Conservation (phyloP, 805 yeast genomes). For the Candida incommunis region DNA sequence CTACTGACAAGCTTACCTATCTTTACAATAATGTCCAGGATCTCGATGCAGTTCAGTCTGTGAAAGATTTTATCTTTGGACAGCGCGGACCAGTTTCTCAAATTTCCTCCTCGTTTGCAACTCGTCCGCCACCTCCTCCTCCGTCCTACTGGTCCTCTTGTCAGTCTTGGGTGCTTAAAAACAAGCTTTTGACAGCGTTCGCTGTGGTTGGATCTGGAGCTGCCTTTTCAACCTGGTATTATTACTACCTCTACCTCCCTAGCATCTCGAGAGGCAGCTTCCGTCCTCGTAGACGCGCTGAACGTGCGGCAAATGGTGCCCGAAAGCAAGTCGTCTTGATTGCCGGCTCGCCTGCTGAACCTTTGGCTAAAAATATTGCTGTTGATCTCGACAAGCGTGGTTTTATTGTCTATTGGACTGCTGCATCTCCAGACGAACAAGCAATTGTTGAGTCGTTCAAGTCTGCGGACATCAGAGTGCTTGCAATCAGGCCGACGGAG, state of each 20-base stretch:
- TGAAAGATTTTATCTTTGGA: constrained; percentile 7
- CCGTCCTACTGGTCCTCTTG: constrained; percentile 7
- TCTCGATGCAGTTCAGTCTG: constrained; percentile 6
- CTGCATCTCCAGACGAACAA: constrained; percentile 45
- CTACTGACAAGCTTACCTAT: background rate
- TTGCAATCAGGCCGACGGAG: constrained; percentile 35
- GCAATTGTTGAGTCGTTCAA: constrained; percentile 33
- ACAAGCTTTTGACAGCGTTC: constrained; percentile 12
- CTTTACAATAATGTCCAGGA: constrained; percentile 6
- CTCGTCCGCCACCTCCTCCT: constrained; percentile 19
- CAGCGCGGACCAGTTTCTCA: background rate
- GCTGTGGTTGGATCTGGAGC: constrained; percentile 9
- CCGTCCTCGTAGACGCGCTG: constrained; percentile 36
- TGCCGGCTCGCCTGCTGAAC: constrained; percentile 66
- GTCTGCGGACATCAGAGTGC: constrained; percentile 54
- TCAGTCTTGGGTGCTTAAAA: constrained; percentile 13
- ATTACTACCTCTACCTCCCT: constrained; percentile 6
- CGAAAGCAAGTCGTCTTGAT: constrained; percentile 62
- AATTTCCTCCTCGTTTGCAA: constrained; percentile 2
- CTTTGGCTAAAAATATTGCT: constrained; percentile 53
- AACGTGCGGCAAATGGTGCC: constrained; percentile 51
- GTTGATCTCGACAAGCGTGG: constrained; percentile 68
- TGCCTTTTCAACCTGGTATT: constrained; percentile 11
- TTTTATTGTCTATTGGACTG: constrained; percentile 65
- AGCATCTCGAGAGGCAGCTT: constrained; percentile 1